Evolutionary conservation across 495 filamentous ascomycete genomes (phyloP).

Genomic region (Trichoderma asperelloides): DNA sequence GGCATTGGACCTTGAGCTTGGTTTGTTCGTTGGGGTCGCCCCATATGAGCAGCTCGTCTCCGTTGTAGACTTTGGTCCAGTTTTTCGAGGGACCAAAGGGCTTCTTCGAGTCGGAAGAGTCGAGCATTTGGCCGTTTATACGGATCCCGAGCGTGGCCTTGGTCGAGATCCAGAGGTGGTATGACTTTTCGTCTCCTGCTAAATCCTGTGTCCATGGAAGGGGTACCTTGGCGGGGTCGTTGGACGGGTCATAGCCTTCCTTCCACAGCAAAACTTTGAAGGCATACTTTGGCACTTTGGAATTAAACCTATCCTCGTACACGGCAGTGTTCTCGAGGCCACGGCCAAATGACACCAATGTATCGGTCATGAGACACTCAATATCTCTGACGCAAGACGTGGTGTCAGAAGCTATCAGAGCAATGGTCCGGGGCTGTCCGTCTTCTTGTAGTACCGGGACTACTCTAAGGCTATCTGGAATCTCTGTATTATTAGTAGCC

Average conservation of each 20-base stretch:
- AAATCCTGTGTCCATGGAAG: slow-evolving; percentile 27
- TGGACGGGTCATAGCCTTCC: slow-evolving; percentile 45
- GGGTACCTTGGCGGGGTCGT: slow-evolving; percentile 31
- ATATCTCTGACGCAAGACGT: slow-evolving; percentile 44
- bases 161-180: slow-evolving; percentile 65
- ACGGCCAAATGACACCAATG: slow-evolving; percentile 69
- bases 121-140: slow-evolving; percentile 58
- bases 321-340: slow-evolving; percentile 49
- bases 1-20: slow-evolving; percentile 35
- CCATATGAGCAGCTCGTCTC: slow-evolving; percentile 63
- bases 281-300: slow-evolving; percentile 70
- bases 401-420: slow-evolving; percentile 27
- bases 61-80: slow-evolving; percentile 61
- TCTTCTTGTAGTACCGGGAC: slow-evolving; percentile 15
- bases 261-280: slow-evolving; percentile 68
- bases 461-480: slow-evolving; percentile 11
- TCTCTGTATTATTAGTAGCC: not conserved
- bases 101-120: slow-evolving; percentile 36
- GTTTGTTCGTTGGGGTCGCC: slow-evolving; percentile 17
- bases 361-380: slow-evolving; percentile 52
- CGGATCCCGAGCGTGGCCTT: slow-evolving; percentile 60
- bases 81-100: slow-evolving; percentile 36
- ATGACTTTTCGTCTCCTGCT: slow-evolving; percentile 37
- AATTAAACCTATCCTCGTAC: slow-evolving; percentile 50
- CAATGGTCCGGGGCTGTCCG: slow-evolving; percentile 20